Percentiles rank a stretch among this genome's conserved stretches.
Evolutionary conservation across 2,329 filamentous ascomycete species (phyloP).

Genomic region (Podosphaera fusca): DNA sequence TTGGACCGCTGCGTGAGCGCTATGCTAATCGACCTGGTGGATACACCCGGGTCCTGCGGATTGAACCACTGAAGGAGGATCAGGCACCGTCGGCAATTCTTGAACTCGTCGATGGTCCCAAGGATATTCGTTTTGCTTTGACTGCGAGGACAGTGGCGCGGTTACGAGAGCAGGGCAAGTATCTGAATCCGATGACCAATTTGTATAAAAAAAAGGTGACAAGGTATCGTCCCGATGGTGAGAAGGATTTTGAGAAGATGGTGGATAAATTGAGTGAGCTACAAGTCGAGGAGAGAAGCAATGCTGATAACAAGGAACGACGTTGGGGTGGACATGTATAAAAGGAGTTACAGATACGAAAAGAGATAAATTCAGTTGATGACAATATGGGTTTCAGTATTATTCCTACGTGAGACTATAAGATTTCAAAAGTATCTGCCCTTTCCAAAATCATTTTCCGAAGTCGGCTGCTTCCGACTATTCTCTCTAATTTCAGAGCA

Average conservation of each 20-base stretch:
- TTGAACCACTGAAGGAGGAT: constrained; percentile 70
- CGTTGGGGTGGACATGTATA: constrained; percentile 6
- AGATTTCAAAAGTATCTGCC: constrained; percentile 86
- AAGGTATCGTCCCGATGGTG: constrained; percentile 42
- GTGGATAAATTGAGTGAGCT: constrained; percentile 22
- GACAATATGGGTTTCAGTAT: neutral
- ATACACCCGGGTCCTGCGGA: constrained; percentile 83
- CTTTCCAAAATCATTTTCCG: constrained; percentile 65
- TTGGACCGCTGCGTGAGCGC: constrained; percentile 57
- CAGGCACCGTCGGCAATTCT: constrained; percentile 79
- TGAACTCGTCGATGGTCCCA: constrained; percentile 82
- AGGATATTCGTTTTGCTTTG: constrained; percentile 85
- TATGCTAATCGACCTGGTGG: constrained; percentile 65
- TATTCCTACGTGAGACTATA: constrained; percentile 25
- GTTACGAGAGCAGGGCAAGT: constrained; percentile 29
- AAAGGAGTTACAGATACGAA: neutral
- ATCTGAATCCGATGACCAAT: constrained; percentile 46
- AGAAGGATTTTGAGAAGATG: constrained; percentile 43
- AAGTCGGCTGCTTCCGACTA: constrained; percentile 63
- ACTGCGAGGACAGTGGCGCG: constrained; percentile 66
- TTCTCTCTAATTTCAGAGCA: constrained; percentile 63
- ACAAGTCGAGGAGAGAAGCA: constrained; percentile 14
- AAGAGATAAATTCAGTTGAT: neutral
- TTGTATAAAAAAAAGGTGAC: constrained; percentile 72
- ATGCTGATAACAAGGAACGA: constrained; percentile 9